Evolutionary conservation across 371 early-diverging fungal species (phyloP).

Genomic region (Mortierella sp.): DNA sequence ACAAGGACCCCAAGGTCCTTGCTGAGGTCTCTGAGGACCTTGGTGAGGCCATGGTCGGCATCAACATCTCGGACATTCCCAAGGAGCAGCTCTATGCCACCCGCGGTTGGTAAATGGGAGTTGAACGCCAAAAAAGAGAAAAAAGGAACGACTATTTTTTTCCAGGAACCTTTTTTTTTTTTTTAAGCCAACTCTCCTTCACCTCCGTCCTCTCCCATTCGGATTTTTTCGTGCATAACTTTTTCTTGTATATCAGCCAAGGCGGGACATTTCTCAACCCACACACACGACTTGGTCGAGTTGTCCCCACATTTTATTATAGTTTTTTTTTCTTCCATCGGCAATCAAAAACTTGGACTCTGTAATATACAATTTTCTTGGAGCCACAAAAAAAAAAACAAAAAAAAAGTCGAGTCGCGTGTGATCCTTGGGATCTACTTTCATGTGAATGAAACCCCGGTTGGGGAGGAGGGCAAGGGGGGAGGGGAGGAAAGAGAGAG

Average conservation of each 20-base stretch:
- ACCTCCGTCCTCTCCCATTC: too few species aligned
- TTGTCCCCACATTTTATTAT: not conserved
- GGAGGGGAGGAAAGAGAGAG: too few species aligned
- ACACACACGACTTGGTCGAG: not conserved
- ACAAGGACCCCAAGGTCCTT: constrained; percentile 86
- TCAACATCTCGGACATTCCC: constrained; percentile 81
- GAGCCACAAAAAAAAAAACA: not conserved
- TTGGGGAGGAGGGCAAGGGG: too few species aligned
- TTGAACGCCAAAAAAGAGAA: too few species aligned
- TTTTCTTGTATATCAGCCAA: not conserved
- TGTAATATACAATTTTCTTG: constrained; percentile 2
- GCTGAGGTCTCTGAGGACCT: constrained; percentile 93
- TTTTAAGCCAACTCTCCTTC: not conserved
- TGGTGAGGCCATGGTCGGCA: constrained; percentile 98
- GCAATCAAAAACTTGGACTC: not conserved
- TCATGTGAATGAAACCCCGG: not conserved
- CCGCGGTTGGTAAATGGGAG: constrained; percentile 75
- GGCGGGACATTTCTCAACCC: not conserved
- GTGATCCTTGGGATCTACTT: constrained; percentile 1
- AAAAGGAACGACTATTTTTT: not conserved
- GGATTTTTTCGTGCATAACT: not conserved
- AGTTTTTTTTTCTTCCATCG: not conserved
- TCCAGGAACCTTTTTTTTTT: not conserved
- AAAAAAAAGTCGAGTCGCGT: not conserved
- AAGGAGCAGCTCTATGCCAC: constrained; percentile 76